Percentiles rank a stretch among this genome's conserved stretches.
These are phyloP conservation scores for Hypoxylon sp. DNA, from an alignment of 2,329 filamentous ascomycete genomes.

Conservation along the genomic window DNA sequence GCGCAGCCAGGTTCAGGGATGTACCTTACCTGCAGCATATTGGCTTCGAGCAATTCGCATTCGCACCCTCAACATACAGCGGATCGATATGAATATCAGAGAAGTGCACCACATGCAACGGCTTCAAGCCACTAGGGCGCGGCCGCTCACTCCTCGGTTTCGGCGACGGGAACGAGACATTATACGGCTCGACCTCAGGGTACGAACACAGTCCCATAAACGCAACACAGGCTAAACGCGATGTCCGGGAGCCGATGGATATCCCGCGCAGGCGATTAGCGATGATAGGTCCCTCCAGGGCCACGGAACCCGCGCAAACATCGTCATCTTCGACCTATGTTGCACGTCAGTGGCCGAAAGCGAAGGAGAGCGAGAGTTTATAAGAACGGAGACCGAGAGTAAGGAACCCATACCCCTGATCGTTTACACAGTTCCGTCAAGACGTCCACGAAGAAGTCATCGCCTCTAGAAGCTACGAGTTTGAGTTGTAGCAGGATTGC, in stretches of 20 bases:
- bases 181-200: slow-evolving; percentile 61
- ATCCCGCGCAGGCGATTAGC: slow-evolving; percentile 65
- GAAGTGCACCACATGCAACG: slow-evolving; percentile 71
- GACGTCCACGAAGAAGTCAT: slow-evolving; percentile 48
- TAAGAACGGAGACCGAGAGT: too few relatives aligned
- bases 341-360: slow-evolving; percentile 23
- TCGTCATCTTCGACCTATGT: slow-evolving; percentile 66
- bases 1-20: slow-evolving; percentile 4
- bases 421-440: slow-evolving; percentile 49
- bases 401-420: slow-evolving; percentile 39
- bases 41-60: slow-evolving; percentile 69
- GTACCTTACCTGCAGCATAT: slow-evolving; percentile 68
- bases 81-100: slow-evolving; percentile 73
- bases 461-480: slow-evolving; percentile 46
- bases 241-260: slow-evolving; percentile 63
- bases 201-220: slow-evolving; percentile 69
- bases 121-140: slow-evolving; percentile 60
- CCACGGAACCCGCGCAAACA: slow-evolving; percentile 68
- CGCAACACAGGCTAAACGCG: slow-evolving; percentile 66
- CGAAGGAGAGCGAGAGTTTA: neutral
- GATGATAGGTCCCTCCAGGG: slow-evolving; percentile 67
- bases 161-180: slow-evolving; percentile 61
- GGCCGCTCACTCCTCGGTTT: slow-evolving; percentile 59
- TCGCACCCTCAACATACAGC: slow-evolving; percentile 67
- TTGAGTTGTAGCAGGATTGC: slow-evolving; percentile 48